Evolutionary conservation across 352 stramenopile genomes (phyloP), one percentile per base, ranked within the genome.

Genomic region (Thraustochytrium striatum): DNA sequence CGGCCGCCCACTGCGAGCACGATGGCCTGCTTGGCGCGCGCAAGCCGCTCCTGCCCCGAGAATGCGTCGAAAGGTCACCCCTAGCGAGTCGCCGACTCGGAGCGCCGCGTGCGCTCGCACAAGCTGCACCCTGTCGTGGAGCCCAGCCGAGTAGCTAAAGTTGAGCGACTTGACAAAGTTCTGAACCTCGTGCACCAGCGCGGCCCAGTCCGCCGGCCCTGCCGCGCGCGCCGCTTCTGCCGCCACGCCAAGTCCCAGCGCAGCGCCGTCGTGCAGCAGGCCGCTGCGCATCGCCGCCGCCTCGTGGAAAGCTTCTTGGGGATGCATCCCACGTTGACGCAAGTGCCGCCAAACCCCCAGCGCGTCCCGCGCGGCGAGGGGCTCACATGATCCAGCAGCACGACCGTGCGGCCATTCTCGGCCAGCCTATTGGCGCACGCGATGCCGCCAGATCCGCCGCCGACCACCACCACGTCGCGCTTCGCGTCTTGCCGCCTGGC

Each of bases 301-400:
- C 83, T 95, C 94, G 80, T 91, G 98, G 93, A 98, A 97, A 98
- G 87, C 85, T 99, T 98, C 87, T 98, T 98, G n/a, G 95, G 94
- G 43, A 98, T 94, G 87, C 94, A 98, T 73, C 95, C 94, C 35
- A 97, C 95, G 85, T 99, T 98, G 69, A 99, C 94, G 84, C 94
- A 99, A 8, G 95, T 99, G 81, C 95, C 94, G 69, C 93, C 94
- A 78, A 90, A 84, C 16, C 65, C 65, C 16, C 52, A 75, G 1
- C 41, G 38, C 11, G 65, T 75, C 1, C 52, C 65, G 7, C 35
- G 39, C 43, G 43, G 3, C 28, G 65, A 75, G 25, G 39, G 65
- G 11, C 52, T 25, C 43, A 72, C 65, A 13, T 75, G 41, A 43
- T 75, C 65, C 25, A 75, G 5, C 32, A 75, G 65, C 35, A 61